Evolutionary conservation across 345 rosid genomes (phyloP).

Genomic region (Acer yangbiense): DNA sequence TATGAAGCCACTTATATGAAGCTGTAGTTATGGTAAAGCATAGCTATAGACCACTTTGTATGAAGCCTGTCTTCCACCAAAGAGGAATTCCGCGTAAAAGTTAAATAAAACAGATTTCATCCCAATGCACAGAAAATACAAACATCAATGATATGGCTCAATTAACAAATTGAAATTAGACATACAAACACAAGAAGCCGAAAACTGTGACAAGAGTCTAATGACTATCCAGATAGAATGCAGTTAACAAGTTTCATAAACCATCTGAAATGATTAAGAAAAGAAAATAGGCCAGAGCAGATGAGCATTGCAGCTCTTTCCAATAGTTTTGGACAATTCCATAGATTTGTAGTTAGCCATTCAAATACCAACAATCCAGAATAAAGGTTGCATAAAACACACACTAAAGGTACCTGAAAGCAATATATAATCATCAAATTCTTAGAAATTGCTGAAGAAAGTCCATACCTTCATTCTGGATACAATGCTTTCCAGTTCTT

Average conservation of each 20-base stretch:
- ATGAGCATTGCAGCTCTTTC: not conserved
- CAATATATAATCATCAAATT: not conserved
- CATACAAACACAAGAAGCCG: too few species aligned
- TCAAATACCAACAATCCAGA: not conserved
- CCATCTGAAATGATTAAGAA: not conserved
- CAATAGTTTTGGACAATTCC: not conserved
- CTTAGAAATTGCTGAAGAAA: constrained; percentile 10
- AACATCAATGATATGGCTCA: not conserved
- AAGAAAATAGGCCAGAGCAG: not conserved
- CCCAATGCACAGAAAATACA: not conserved
- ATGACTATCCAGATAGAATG: not conserved
- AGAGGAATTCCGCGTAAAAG: not conserved
- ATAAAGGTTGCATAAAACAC: not conserved
- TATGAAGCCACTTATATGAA: not conserved
- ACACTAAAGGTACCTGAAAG: not conserved
- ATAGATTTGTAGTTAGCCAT: not conserved
- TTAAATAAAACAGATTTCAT: not conserved
- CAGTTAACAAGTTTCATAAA: not conserved
- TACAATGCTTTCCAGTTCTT: constrained; percentile 47
- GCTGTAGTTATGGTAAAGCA: not conserved
- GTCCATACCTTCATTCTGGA: constrained; percentile 53
- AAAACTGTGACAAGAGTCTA: not conserved
- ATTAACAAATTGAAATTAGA: too few species aligned
- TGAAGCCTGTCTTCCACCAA: not conserved
- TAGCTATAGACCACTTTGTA: too few species aligned